Evolutionary conservation across 371 early-diverging fungal genomes (phyloP), one percentile per base, ranked within the genome.

Genomic region (Blastocladiella emersonii): DNA sequence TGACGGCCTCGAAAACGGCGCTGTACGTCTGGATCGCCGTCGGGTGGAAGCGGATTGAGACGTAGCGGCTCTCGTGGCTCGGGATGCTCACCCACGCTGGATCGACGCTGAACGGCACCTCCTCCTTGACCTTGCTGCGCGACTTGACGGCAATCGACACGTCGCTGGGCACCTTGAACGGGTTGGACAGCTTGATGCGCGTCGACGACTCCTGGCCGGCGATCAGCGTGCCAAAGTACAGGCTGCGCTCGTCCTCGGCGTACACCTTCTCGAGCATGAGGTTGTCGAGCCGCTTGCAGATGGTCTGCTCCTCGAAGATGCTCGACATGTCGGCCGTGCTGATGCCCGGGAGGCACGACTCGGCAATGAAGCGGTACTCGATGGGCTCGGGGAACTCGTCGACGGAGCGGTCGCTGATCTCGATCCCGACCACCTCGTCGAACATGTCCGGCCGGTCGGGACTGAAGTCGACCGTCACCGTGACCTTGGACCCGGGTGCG

Each of bases 381-480:
- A 82, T 64, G 8, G 70, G 71, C 55, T 80, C 79, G 3, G 71
- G 37, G 37, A 67, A 66, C 27, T 78, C 78, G 27, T 64, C 64
- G 1, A 72, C 70, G 19, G 74, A 71, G 27, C 79, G 67, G 61
- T 81, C 82, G 6, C 73, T 70, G 10, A 80, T 74, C 62, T 81
- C 82, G 8, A 81, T 67, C n/a, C 69, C 79, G 23, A 81, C 72
- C 30, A 68, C 69, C 67, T 82, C 82, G 37, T 80, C 81, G 63
- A 69, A 81, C 34, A 68, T 65, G 3, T 79, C 79, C 1, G 77
- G 75, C 5, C 57, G 66, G 34, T 81, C 81, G 2, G 80, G 68
- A 60, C 77, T 78, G 61, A 82, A 82, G 56, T 82, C 82, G 41
- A 82, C 80, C 2, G 72, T 78, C 45, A 82, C 72, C 17, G 69